phyloP scores from a whole-genome alignment of 1,284 basidiomycete genomes.

The Volvariella surrecta region DNA sequence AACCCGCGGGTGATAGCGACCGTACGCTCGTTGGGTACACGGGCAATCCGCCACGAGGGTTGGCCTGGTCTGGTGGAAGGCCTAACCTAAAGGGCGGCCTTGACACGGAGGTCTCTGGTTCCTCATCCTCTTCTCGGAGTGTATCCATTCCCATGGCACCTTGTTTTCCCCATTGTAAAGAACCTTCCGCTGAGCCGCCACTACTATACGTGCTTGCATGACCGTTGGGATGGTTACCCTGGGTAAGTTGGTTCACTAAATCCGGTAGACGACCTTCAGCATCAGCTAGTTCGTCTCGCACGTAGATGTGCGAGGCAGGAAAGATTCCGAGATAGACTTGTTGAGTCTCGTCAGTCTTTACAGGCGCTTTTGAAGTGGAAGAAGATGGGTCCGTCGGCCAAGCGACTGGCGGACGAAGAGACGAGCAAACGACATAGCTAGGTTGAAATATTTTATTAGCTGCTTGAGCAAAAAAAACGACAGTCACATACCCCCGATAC shows the following conservation, averaged over 20 bases:
- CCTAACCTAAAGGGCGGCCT: slow-evolving; percentile 62
- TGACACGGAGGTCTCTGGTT: slow-evolving; percentile 31
- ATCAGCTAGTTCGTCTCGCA: slow-evolving; percentile 84
- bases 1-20: slow-evolving; percentile 53
- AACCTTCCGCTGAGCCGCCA: slow-evolving; percentile 30
- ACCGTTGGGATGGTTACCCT: slow-evolving; percentile 13
- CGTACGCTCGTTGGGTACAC: slow-evolving; percentile 63
- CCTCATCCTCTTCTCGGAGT: slow-evolving; percentile 72
- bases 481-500: slow-evolving; percentile 78
- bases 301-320: slow-evolving; percentile 83
- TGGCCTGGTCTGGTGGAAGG: slow-evolving; percentile 65
- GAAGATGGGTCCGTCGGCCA: slow-evolving; percentile 39
- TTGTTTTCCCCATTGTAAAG: slow-evolving; percentile 37
- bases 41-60: slow-evolving; percentile 57
- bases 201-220: slow-evolving; percentile 24
- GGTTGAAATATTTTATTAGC: slow-evolving; percentile 9
- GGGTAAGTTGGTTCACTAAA: slow-evolving; percentile 43
- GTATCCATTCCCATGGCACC: slow-evolving; percentile 50
- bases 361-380: slow-evolving; percentile 44
- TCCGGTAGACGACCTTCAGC: slow-evolving; percentile 81
- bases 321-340: slow-evolving; percentile 97
- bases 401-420: slow-evolving; percentile 57
- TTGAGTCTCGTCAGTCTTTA: slow-evolving; percentile 63
- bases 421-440: slow-evolving; percentile 86
- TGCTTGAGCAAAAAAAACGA: slow-evolving; percentile 8